phyloP scores from a whole-genome alignment of 2,329 filamentous ascomycete species.

The Macroventuria anomochaeta region DNA sequence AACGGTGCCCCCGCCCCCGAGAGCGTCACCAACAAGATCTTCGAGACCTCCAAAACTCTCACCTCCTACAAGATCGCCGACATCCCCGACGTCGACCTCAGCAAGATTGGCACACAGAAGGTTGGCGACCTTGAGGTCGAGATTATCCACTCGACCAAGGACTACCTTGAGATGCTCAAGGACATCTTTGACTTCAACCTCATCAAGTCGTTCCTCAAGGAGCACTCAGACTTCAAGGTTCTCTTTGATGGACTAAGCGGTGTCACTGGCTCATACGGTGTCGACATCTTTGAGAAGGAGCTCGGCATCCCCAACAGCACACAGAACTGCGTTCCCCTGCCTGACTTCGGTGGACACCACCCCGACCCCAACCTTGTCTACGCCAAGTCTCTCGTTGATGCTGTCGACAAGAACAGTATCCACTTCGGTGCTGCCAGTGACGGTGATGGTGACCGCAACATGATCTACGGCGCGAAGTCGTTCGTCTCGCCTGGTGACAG shows the following conservation, averaged over 20 bases:
- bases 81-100: constrained; percentile 84
- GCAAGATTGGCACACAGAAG: constrained; percentile 79
- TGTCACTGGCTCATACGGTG: constrained; percentile 94
- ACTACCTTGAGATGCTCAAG: constrained; percentile 95
- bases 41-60: constrained; percentile 85
- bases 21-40: constrained; percentile 98
- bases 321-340: constrained; percentile 90
- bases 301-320: constrained; percentile 81
- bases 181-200: constrained; percentile 97
- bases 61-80: constrained; percentile 91
- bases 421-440: constrained; percentile 97
- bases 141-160: constrained; percentile 88
- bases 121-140: constrained; percentile 92
- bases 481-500: constrained; percentile 98
- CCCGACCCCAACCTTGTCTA: constrained; percentile 98
- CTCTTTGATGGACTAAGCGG: constrained; percentile 94
- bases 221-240: constrained; percentile 91
- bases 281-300: constrained; percentile 93
- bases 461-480: constrained; percentile 97
- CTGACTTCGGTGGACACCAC: constrained; percentile 96
- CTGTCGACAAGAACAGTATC: constrained; percentile 87
- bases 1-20: constrained; percentile 97
- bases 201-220: constrained; percentile 90
- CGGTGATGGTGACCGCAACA: constrained; percentile 98
- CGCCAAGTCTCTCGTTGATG: constrained; percentile 91